Evolutionary conservation across 768 basidiomycete species (phyloP).

Genomic region (Lactifluus echinatus): DNA sequence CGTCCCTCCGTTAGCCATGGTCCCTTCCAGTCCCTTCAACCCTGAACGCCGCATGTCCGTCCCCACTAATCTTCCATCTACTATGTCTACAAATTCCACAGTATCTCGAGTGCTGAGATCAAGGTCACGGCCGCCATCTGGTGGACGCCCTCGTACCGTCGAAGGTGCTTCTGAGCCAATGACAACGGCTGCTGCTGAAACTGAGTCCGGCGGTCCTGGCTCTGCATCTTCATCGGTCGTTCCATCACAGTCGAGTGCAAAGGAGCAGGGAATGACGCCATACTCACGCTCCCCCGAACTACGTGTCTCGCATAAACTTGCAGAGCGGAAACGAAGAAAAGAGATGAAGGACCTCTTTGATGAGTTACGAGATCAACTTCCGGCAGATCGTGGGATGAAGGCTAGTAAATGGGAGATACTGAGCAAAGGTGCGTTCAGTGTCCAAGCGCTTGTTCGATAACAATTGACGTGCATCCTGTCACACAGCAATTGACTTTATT

Average conservation of each 20-base stretch:
- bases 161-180: slow-evolving; percentile 32
- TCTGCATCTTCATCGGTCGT: slow-evolving; percentile 16
- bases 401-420: slow-evolving; percentile 99
- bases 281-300: slow-evolving; percentile 95
- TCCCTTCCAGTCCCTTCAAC: slow-evolving; percentile 49
- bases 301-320: slow-evolving; percentile 91
- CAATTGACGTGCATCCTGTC: background rate
- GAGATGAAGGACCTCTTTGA: slow-evolving; percentile 99
- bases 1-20: slow-evolving; percentile 32
- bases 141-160: slow-evolving; percentile 30
- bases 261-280: slow-evolving; percentile 47
- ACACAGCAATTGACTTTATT: slow-evolving; percentile 82
- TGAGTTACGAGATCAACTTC: slow-evolving; percentile 87
- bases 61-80: slow-evolving; percentile 36
- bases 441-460: background rate
- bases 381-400: slow-evolving; percentile 89
- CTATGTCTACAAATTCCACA: slow-evolving; percentile 38
- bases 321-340: slow-evolving; percentile 92
- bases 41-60: slow-evolving; percentile 74
- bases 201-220: slow-evolving; percentile 19
- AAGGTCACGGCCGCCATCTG: slow-evolving; percentile 30
- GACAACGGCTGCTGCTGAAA: slow-evolving; percentile 18
- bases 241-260: slow-evolving; percentile 34
- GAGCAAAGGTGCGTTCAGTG: slow-evolving; percentile 65
- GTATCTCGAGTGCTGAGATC: slow-evolving; percentile 47